Conservation (phyloP, 1,284 basidiomycete genomes). For the Golubevia pallescens region DNA sequence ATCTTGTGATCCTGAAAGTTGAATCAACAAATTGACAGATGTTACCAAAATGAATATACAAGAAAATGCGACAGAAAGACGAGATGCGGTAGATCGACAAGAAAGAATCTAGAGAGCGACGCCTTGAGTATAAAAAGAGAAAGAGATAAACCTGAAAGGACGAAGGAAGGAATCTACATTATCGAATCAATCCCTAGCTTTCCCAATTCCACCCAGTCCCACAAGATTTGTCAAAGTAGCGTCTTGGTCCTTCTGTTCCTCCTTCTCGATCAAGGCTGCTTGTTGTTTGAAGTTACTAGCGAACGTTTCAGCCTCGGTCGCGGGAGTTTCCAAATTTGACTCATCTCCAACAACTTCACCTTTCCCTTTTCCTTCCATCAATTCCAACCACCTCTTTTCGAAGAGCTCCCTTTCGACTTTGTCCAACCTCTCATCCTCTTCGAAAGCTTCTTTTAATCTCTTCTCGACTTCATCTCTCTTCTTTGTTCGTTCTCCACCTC, state of each 20-base stretch:
- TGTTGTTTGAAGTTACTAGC: not conserved
- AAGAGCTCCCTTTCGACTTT: not conserved
- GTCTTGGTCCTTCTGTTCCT: not conserved
- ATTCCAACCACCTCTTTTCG: not conserved
- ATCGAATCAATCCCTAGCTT: too few species aligned
- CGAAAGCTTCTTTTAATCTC: constrained; percentile 74
- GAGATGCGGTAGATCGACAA: too few species aligned
- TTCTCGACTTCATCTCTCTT: constrained; percentile 77
- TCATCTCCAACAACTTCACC: too few species aligned
- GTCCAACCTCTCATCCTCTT: constrained; percentile 37
- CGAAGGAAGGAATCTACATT: too few species aligned
- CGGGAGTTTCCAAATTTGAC: too few species aligned
- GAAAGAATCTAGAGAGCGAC: too few species aligned
- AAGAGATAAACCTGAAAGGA: too few species aligned
- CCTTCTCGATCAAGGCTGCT: not conserved
- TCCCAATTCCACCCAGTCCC: not conserved
- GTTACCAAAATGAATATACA: too few species aligned
- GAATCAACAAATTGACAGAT: too few species aligned
- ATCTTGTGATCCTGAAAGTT: too few species aligned
- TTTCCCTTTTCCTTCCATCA: not conserved
- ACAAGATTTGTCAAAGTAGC: not conserved
- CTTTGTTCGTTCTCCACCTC: constrained; percentile 78
- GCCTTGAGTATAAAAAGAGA: too few species aligned
- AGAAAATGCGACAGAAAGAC: too few species aligned
- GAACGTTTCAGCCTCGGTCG: not conserved